Evolutionary conservation across 2,329 filamentous ascomycete species (phyloP), one percentile per base, ranked within the genome.

Genomic region (Fusarium sp.): DNA sequence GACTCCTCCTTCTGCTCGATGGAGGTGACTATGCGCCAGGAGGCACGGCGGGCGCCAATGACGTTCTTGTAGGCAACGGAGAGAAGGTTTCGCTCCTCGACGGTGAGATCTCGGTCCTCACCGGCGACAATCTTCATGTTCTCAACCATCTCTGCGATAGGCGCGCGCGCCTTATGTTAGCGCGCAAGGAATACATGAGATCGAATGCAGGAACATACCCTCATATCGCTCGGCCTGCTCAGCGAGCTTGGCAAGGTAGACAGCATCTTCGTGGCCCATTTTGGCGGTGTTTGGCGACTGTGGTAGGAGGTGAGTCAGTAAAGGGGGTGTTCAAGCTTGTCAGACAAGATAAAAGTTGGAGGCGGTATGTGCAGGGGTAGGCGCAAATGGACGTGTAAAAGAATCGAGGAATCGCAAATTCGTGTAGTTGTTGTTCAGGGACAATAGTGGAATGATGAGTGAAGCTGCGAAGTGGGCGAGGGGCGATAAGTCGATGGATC

Each of bases 121-220:
- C 97, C 97, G 84, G 95, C 95, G 79, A 98, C 96, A 91, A 98
- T 94, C 93, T 98, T 98, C 96, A 98, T 98, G 88, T 95, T 98
- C 81, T 91, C 94, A 78, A 98, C 96, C 96, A 98, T 98, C 87
- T 98, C 96, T 70, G 55, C 23, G 40, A 55, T 40, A 95, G 80
- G 95, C 95, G 70, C 98, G 93, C 59, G 55, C 48, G 63, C 49
- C 37, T 30, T 48, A 47, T 14, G 72, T 79, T 69, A 78, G 77
- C 74, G 68, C 68, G 43, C 63, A 46, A 64, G 45, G 50, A 55
- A 63, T 12, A 67, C 48, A 43, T 30, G 46, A 46, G 41, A 56
- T 27, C 37, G 49, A 32, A 42, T 50, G 21, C 43, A 45, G 47
- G 16, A 64, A 66, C 57, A 80, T 87, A 98, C 96, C 96, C 89